These are phyloP conservation scores for Stephania yunnanensis DNA, from an alignment of 164 flowering plant species.

Conservation along the genomic window DNA sequence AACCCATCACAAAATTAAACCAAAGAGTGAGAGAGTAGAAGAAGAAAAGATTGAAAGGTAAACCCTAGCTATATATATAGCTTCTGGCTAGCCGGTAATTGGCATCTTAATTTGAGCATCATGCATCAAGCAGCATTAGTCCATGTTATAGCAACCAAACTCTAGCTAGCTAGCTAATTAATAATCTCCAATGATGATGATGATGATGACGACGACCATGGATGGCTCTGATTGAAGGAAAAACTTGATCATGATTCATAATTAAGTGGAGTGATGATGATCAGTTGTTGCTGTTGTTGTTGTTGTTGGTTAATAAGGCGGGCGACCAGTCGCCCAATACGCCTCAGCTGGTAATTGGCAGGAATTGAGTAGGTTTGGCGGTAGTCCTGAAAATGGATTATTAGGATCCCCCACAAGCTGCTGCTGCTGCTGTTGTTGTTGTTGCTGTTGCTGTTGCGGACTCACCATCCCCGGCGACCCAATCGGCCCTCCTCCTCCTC, in stretches of 20 bases:
- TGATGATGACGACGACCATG: no score
- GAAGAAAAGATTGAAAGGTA: neutral
- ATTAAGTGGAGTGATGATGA: neutral
- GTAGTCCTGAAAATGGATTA: slow-evolving; percentile 45
- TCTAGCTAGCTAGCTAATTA: neutral
- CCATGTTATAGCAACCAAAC: slow-evolving; percentile 1
- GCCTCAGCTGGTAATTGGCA: slow-evolving; percentile 56
- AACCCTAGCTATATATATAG: neutral
- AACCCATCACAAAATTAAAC: slow-evolving; percentile 16
- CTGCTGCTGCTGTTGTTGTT: slow-evolving; percentile 34
- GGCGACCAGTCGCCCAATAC: slow-evolving; percentile 55
- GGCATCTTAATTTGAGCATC: no score
- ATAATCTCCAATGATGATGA: neutral
- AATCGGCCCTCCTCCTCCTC: slow-evolving; percentile 26
- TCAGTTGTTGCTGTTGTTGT: neutral
- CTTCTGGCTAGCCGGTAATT: neutral
- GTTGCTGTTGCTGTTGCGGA: slow-evolving; percentile 26
- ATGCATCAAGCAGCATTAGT: no score
- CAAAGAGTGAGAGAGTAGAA: neutral
- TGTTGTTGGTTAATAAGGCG: slow-evolving; percentile 38
- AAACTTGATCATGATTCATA: no score
- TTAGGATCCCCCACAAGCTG: slow-evolving; percentile 45
- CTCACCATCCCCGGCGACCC: slow-evolving; percentile 37
- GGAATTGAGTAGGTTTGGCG: slow-evolving; percentile 59
- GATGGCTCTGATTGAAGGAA: no score